Conservation (phyloP, 1,284 basidiomycete genomes). For the Fistulinella cinereoalba region DNA sequence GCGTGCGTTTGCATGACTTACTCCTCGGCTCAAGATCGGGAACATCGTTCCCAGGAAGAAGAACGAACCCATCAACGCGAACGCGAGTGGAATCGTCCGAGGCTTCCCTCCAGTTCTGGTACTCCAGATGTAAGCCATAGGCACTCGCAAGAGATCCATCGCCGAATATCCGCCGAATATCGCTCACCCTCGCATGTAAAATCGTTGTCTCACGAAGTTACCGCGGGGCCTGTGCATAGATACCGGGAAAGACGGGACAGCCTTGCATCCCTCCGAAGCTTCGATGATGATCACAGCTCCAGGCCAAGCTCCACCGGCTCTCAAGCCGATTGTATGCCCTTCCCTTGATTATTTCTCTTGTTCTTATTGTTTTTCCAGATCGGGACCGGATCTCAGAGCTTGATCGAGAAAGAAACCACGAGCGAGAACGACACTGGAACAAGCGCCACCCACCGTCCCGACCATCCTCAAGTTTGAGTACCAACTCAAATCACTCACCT, state of each 20-base stretch:
- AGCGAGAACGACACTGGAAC: conserved; percentile 58
- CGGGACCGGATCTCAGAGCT: conserved; percentile 42
- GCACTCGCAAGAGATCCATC: conserved; percentile 24
- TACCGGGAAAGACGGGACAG: conserved; percentile 35
- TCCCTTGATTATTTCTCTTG: background rate
- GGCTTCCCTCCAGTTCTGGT: conserved; percentile 17
- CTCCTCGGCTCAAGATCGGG: conserved; percentile 10
- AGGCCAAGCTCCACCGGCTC: conserved; percentile 45
- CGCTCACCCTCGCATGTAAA: conserved; percentile 25
- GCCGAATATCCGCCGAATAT: conserved; percentile 31
- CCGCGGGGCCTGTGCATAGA: conserved; percentile 17
- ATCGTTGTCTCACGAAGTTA: conserved; percentile 22
- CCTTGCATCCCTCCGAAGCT: conserved; percentile 34
- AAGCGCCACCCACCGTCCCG: conserved; percentile 38
- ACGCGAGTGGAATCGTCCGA: conserved; percentile 38
- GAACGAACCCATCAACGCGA: conserved; percentile 34
- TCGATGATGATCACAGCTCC: conserved; percentile 40
- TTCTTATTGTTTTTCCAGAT: conserved; percentile 32
- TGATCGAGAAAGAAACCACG: conserved; percentile 42
- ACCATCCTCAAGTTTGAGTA: conserved; percentile 33
- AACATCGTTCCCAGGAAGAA: conserved; percentile 20
- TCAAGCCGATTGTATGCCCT: conserved; percentile 42
- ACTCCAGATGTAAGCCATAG: conserved; percentile 34
- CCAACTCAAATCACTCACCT: conserved; percentile 32
- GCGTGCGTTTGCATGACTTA: conserved; percentile 7